Evolutionary conservation across 495 filamentous ascomycete genomes (phyloP), one percentile per base, ranked within the genome.

Genomic region (Articulospora tetracladia): DNA sequence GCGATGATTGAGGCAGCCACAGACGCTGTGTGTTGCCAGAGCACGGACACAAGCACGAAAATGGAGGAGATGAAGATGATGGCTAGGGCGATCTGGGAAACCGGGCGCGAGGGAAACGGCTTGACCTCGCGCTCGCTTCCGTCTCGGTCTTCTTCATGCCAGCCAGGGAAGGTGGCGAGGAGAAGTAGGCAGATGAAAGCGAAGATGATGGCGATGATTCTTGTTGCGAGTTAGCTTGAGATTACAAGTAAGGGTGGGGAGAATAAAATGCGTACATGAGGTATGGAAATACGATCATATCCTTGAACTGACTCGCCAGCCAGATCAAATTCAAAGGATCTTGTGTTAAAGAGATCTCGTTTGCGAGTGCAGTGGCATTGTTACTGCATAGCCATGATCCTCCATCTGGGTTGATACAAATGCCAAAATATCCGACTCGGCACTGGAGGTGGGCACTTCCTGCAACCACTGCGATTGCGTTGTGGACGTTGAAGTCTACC

Each of bases 1-100:
- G 91, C 92, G 59, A 97, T 90, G 47, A 93, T 91, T 58, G 90
- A 89, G 15, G 93, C 93, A 6, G 92, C 93, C 0, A 98, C 93
- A 0, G 92, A 96, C 0, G 93, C 93, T 19, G 93, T 98, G 69
- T 98, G 93, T 69, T 89, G 86, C 86, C 86, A 89, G 20, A 89
- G 70, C 23, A 88, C 86, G 1, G 83, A 87, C 24, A 92, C 88
- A 19, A 93, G 78, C 3, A 92, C 83, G 71, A 93, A 91, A 69
- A 91, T 87, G 46, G 84, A 85, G 13, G 88, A 77, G 71, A 91
- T 85, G 74, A 91, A 90, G 70, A 91, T 91, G 71, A 91, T 86
- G 57, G 87, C 86, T 24, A 92, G 74, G 2, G 87, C 86, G 61
- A 91, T 80, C 72, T 90, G 87, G 41, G 84, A 87, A 51, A 92